Conservation (phyloP, 805 yeast genomes). For the Saturnispora dispora region DNA sequence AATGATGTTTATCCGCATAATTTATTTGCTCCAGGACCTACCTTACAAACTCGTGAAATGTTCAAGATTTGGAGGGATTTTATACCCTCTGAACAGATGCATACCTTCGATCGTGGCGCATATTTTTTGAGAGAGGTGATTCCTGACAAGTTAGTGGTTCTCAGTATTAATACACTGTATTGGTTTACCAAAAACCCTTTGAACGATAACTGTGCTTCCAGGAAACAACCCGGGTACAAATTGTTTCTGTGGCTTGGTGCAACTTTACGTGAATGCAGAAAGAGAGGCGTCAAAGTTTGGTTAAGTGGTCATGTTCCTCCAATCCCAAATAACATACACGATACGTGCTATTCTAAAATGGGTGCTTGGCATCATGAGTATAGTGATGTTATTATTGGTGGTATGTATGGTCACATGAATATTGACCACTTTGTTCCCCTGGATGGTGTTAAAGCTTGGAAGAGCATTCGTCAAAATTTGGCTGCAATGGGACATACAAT, state of each 20-base stretch:
- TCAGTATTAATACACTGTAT: constrained; percentile 72
- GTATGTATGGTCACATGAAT: constrained; percentile 84
- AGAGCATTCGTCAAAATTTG: constrained; percentile 29
- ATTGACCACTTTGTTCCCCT: constrained; percentile 76
- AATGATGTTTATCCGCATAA: constrained; percentile 89
- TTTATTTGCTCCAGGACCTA: constrained; percentile 77
- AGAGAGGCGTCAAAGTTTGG: constrained; percentile 77
- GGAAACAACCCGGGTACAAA: constrained; percentile 73
- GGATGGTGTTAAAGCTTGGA: constrained; percentile 62
- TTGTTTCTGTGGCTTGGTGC: constrained; percentile 71
- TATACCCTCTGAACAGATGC: constrained; percentile 70
- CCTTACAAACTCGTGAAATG: constrained; percentile 75
- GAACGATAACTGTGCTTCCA: constrained; percentile 67
- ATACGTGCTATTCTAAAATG: constrained; percentile 63
- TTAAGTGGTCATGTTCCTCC: constrained; percentile 86
- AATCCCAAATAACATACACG: constrained; percentile 64
- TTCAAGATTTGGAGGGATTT: constrained; percentile 64
- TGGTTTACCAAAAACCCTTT: constrained; percentile 70
- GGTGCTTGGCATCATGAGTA: constrained; percentile 78
- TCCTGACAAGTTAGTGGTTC: constrained; percentile 67
- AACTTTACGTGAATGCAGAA: constrained; percentile 62
- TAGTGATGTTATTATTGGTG: constrained; percentile 76
- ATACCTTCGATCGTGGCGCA: constrained; percentile 65
- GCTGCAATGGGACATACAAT: constrained; percentile 15
- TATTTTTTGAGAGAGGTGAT: constrained; percentile 71